Percentiles rank a stretch among this genome's conserved stretches.
Evolutionary conservation across 2,329 filamentous ascomycete species (phyloP).

Genomic region (Exophiala oligosperma): DNA sequence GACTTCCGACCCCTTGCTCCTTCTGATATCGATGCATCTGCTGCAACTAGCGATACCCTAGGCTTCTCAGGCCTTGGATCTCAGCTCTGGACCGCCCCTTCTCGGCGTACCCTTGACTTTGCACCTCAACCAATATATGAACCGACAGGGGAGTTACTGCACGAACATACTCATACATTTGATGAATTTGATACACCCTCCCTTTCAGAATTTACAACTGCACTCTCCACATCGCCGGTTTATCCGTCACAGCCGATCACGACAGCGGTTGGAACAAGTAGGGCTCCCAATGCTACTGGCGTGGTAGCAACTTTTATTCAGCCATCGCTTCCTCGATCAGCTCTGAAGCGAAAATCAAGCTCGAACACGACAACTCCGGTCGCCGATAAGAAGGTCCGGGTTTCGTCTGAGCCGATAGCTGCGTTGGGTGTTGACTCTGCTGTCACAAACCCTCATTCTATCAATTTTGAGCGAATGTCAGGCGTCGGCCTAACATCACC

Average conservation of each 20-base stretch:
- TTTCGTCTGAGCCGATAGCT: constrained; percentile 5
- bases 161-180: constrained; percentile 21
- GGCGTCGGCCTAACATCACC: constrained; percentile 23
- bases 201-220: constrained; percentile 11
- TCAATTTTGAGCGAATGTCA: constrained; percentile 30
- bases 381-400: constrained; percentile 14
- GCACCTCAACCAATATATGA: constrained; percentile 27
- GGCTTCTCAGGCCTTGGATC: constrained; percentile 23
- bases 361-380: constrained; percentile 15
- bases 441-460: constrained; percentile 16
- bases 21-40: constrained; percentile 19
- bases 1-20: constrained; percentile 17
- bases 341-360: constrained; percentile 24
- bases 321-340: constrained; percentile 24
- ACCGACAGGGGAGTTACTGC: constrained; percentile 24
- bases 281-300: constrained; percentile 16
- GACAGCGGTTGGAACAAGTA: constrained; percentile 9
- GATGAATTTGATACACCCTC: constrained; percentile 23
- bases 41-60: constrained; percentile 22
- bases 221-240: constrained; percentile 11
- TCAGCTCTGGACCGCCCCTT: constrained; percentile 21
- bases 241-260: constrained; percentile 9
- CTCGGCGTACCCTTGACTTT: constrained; percentile 21
- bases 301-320: constrained; percentile 19
- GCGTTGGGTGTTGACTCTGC: constrained; percentile 11